phyloP scores from a whole-genome alignment of 495 filamentous ascomycete genomes.

The Xylaria castorea region DNA sequence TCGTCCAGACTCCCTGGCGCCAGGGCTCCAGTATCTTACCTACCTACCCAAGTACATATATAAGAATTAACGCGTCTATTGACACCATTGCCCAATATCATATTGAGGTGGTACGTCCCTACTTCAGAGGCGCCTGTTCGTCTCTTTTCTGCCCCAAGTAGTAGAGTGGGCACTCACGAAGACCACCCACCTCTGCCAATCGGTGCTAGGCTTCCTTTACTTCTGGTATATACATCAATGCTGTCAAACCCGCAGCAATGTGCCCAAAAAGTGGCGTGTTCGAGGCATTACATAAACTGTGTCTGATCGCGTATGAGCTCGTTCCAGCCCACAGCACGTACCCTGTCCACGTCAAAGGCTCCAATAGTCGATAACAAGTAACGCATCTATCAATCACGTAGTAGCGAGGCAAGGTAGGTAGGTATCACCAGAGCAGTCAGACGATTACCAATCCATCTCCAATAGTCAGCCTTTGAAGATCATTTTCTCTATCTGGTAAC shows the following conservation, averaged over 20 bases:
- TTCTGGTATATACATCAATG: not conserved
- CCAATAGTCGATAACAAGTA: not conserved
- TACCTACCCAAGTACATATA: not conserved
- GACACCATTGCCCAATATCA: not conserved
- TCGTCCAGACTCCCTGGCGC: not conserved
- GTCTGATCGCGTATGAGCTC: not conserved
- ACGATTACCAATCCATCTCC: constrained; percentile 22
- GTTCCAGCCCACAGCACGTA: not conserved
- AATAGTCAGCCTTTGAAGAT: constrained; percentile 13
- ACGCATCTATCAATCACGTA: not conserved
- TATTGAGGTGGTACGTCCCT: not conserved
- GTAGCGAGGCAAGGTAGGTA: not conserved
- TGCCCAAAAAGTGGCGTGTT: not conserved
- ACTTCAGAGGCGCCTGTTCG: not conserved
- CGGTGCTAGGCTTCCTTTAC: not conserved
- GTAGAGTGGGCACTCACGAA: not conserved
- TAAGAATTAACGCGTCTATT: not conserved
- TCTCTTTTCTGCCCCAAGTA: not conserved
- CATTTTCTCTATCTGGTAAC: constrained; percentile 20
- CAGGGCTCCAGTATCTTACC: not conserved
- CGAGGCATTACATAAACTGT: not conserved
- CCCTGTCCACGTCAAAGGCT: not conserved
- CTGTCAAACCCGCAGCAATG: not conserved
- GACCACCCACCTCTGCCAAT: not conserved
- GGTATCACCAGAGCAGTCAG: not conserved